Percentiles rank a stretch among this genome's conserved stretches.
phyloP scores from a whole-genome alignment of 306 rosid genomes.

The Elaeagnus macrophylla region DNA sequence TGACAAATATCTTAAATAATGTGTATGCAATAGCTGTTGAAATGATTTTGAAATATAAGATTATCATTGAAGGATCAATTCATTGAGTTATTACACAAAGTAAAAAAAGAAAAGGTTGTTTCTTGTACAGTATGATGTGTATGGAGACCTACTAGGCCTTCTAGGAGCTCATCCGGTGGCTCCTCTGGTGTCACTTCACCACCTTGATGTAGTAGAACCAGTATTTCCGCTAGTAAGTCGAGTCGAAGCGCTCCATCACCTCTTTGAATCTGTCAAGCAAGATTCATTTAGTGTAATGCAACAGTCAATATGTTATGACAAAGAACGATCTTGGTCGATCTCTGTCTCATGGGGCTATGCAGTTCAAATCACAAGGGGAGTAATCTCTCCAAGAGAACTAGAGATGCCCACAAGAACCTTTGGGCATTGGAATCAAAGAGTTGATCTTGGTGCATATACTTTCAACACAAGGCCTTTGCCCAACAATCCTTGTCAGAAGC shows the following conservation, averaged over 20 bases:
- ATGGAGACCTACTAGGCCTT: slow-evolving; percentile 76
- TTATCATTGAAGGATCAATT: too few relatives aligned
- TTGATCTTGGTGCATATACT: slow-evolving; percentile 72
- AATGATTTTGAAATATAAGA: too few relatives aligned
- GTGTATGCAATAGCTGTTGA: too few relatives aligned
- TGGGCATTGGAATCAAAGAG: slow-evolving; percentile 67
- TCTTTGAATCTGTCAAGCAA: slow-evolving; percentile 42
- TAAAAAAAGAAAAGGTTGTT: neutral
- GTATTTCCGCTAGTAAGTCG: slow-evolving; percentile 61
- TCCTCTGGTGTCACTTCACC: slow-evolving; percentile 69
- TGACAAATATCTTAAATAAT: too few relatives aligned
- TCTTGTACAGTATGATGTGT: slow-evolving; percentile 74
- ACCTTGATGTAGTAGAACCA: slow-evolving; percentile 77
- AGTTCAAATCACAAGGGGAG: slow-evolving; percentile 71
- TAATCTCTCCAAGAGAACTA: slow-evolving; percentile 67
- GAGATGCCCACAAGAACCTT: slow-evolving; percentile 84
- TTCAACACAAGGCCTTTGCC: slow-evolving; percentile 86
- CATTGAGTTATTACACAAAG: too few relatives aligned
- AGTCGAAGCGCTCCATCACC: slow-evolving; percentile 35
- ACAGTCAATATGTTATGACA: slow-evolving; percentile 86
- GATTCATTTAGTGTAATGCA: slow-evolving; percentile 80
- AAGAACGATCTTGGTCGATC: slow-evolving; percentile 56
- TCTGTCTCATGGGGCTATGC: slow-evolving; percentile 82
- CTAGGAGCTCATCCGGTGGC: slow-evolving; percentile 79
- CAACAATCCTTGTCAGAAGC: slow-evolving; percentile 72